Percentiles rank a stretch among this genome's conserved stretches.
phyloP scores from a whole-genome alignment of 2,329 filamentous ascomycete species.

The Alternaria longipes region DNA sequence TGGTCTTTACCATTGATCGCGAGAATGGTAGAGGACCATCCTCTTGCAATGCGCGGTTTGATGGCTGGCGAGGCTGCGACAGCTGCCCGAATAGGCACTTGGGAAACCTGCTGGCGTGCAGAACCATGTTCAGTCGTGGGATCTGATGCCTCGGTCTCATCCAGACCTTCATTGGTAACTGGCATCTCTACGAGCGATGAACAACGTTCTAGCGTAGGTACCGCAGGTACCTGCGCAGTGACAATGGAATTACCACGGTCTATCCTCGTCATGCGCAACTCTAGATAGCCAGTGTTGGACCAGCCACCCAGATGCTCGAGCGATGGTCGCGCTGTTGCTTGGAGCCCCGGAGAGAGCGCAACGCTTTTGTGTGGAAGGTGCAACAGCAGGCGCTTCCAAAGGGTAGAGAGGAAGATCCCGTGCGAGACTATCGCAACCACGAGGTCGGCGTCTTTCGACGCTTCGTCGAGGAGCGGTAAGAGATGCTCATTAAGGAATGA shows the following conservation, averaged over 20 bases:
- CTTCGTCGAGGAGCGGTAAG: conserved; percentile 61
- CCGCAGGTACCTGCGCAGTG: background rate
- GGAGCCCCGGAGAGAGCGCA: conserved; percentile 55
- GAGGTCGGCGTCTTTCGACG: conserved; percentile 37
- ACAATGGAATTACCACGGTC: background rate
- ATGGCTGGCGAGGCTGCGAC: background rate
- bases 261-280: conserved; percentile 51
- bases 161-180: conserved; percentile 1
- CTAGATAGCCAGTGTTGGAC: conserved; percentile 72
- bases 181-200: conserved; percentile 9
- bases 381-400: conserved; percentile 71
- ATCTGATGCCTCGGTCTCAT: conserved; percentile 2
- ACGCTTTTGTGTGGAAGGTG: conserved; percentile 62
- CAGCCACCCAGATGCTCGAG: conserved; percentile 66
- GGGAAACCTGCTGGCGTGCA: background rate
- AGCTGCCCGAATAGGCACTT: background rate
- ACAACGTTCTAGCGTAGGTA: background rate
- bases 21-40: conserved; percentile 64
- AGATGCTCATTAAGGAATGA: conserved; percentile 73
- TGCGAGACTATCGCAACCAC: conserved; percentile 79
- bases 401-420: conserved; percentile 77
- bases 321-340: conserved; percentile 51
- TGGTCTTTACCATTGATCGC: conserved; percentile 76
- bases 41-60: conserved; percentile 29
- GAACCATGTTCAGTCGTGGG: background rate